Evolutionary conservation across 2,329 filamentous ascomycete genomes (phyloP).

Genomic region (Fusarium irregulare): DNA sequence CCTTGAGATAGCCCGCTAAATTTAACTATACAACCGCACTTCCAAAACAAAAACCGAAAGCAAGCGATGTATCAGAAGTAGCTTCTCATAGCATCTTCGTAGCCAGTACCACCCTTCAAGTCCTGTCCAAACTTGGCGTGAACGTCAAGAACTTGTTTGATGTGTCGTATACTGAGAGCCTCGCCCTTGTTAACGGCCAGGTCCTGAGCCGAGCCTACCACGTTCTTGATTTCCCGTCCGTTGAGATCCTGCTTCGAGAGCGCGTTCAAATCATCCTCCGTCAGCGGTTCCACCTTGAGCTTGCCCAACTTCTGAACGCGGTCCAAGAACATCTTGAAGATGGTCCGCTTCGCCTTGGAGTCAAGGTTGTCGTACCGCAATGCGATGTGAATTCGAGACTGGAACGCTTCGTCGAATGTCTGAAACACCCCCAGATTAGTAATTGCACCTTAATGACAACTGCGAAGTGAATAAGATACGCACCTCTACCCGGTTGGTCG

Average conservation of each 20-base stretch:
- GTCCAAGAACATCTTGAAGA: conserved; percentile 87
- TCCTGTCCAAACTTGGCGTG: conserved; percentile 86
- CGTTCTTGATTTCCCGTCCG: conserved; percentile 84
- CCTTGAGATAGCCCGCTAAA: background rate
- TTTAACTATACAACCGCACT: background rate
- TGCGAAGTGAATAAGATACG: conserved; percentile 21
- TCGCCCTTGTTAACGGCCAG: conserved; percentile 81
- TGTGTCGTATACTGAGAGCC: conserved; percentile 79
- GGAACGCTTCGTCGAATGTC: conserved; percentile 92
- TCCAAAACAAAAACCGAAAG: background rate
- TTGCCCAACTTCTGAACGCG: conserved; percentile 75
- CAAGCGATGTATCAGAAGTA: conserved; percentile 64
- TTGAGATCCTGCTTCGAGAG: conserved; percentile 75
- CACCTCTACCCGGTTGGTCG: conserved; percentile 84
- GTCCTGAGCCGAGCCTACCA: conserved; percentile 83
- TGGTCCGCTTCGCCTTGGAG: conserved; percentile 76
- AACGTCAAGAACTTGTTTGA: conserved; percentile 85
- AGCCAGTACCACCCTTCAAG: conserved; percentile 82
- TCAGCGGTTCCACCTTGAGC: conserved; percentile 69
- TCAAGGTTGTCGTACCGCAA: conserved; percentile 82
- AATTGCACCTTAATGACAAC: background rate
- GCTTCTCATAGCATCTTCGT: conserved; percentile 84
- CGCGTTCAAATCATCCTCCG: conserved; percentile 72
- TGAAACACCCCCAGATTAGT: conserved; percentile 45
- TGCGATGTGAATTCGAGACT: conserved; percentile 87